Base-by-base conservation (phyloP, 1,284 basidiomycete species). In the Leucoagaricus sp. region DNA sequence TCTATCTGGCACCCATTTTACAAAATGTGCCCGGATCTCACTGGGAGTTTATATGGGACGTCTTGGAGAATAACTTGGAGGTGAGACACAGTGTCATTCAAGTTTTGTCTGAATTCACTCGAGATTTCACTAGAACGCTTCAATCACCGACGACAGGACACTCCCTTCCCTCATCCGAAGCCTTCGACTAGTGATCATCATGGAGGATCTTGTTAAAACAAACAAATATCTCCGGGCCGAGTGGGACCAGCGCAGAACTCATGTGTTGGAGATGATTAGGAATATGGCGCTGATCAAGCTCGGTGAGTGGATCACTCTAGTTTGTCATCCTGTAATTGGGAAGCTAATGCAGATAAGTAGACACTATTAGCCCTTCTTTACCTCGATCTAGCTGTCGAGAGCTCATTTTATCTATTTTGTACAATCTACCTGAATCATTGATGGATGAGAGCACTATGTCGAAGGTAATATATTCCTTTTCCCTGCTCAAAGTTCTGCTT, bases 11-110 rank as follows among this genome's bases (percentile, higher is more conserved):
- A 1, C 94, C 96, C 0, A 91, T 98, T 48, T 75, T 99, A 52
- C 95, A 98, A 69, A 91, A 86, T 64, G 79, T 98, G 0, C 77
- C 85, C 4, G 97, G 97, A 0, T 79, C 81, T 0, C 97, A 98
- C 69, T 96, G 96, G 93, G 91, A 94, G 51, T 83, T 95, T 46
- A 86, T 97, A 15, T 95, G 94, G 67, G 95, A 98, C 68, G 72
- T 98, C 5, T 71, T 97, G 19, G 94, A 97, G 69, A 90, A 83
- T 53, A 94, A 93, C 62, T 76, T 98, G 1, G 94, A 96, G 79
- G 92, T 93, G 60, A 55, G 51, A 31, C 17, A 10, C 29, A 44
- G 19, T 58, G n/a, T n/a, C 77, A 69, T 50, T 49, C 34, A 25
- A 12, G 19, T 25, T 15, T 21, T 10, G 10, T 15, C 26, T 13